phyloP scores from a whole-genome alignment of 768 basidiomycete genomes.

The Peribolospora baueri region DNA sequence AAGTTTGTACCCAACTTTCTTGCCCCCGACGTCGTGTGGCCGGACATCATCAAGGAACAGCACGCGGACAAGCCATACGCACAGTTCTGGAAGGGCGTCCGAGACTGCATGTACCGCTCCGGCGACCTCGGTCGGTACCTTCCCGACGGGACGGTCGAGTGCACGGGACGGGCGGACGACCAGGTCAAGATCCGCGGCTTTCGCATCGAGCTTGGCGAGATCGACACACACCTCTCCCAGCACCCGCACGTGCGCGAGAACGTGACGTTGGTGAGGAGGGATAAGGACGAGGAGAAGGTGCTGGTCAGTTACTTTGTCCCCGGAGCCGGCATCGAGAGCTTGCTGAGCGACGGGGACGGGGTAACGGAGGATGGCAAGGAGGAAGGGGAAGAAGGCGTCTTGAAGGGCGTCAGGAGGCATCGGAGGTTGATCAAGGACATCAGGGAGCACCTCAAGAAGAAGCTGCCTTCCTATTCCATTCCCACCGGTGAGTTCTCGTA shows the following conservation, averaged over 20 bases:
- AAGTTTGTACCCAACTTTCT: constrained; percentile 70
- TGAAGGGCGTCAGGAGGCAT: constrained; percentile 60
- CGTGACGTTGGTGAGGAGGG: constrained; percentile 80
- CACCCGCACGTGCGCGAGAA: constrained; percentile 91
- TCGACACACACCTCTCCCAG: constrained; percentile 82
- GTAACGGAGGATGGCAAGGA: constrained; percentile 22
- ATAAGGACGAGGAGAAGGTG: constrained; percentile 98
- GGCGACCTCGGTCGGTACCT: constrained; percentile 89
- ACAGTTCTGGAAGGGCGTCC: constrained; percentile 72
- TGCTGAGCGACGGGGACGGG: constrained; percentile 30
- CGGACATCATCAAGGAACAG: constrained; percentile 50
- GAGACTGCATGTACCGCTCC: constrained; percentile 92
- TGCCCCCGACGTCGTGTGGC: constrained; percentile 25
- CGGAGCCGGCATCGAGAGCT: constrained; percentile 43
- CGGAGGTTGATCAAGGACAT: constrained; percentile 75
- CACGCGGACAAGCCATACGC: constrained; percentile 39
- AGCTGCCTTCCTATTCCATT: constrained; percentile 79
- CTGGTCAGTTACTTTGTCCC: constrained; percentile 95
- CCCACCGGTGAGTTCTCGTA: constrained; percentile 42
- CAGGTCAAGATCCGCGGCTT: constrained; percentile 99
- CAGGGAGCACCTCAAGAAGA: constrained; percentile 84
- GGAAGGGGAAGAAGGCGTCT: constrained; percentile 29
- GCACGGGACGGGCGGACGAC: constrained; percentile 88
- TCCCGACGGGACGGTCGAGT: constrained; percentile 80
- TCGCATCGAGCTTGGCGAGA: constrained; percentile 92